phyloP scores from a whole-genome alignment of 1,284 basidiomycete species.

The Cutaneotrichosporon cyanovorans region DNA sequence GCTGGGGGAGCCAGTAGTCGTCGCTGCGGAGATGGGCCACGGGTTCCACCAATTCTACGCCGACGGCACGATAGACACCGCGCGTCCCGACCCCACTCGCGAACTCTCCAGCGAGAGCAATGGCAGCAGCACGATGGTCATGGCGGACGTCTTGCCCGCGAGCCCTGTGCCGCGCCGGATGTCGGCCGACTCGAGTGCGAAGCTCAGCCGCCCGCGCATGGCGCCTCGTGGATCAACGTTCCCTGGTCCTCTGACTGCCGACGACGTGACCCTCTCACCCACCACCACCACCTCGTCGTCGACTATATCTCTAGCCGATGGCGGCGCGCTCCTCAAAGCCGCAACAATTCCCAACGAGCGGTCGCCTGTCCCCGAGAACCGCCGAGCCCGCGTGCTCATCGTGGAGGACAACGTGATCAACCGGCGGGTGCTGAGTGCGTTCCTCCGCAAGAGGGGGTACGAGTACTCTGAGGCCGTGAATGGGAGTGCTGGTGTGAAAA shows the following conservation, averaged over 20 bases:
- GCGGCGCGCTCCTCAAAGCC: constrained; percentile 49
- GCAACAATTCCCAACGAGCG: constrained; percentile 39
- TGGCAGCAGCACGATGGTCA: neutral
- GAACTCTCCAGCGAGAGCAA: neutral
- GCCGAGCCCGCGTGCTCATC: constrained; percentile 58
- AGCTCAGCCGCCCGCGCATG: neutral
- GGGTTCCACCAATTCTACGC: too few species aligned
- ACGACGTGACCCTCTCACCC: neutral
- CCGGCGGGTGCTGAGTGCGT: constrained; percentile 57
- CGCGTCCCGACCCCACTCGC: neutral
- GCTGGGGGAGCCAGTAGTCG: too few species aligned
- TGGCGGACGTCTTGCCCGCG: neutral
- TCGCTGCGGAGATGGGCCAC: too few species aligned
- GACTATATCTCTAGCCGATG: constrained; percentile 47
- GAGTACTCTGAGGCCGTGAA: constrained; percentile 72
- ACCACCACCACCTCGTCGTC: neutral
- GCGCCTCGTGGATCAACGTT: neutral
- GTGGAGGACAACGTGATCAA: constrained; percentile 71
- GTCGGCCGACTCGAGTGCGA: neutral
- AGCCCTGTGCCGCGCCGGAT: constrained; percentile 1
- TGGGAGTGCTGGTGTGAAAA: constrained; percentile 73
- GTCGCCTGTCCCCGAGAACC: constrained; percentile 20
- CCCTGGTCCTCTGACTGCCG: neutral
- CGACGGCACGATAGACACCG: too few species aligned
- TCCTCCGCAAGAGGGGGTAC: constrained; percentile 63